Evolutionary conservation across 169 alveolate genomes (phyloP), one percentile per base, ranked within the genome.

Genomic region (Plasmodium chabaudi): DNA sequence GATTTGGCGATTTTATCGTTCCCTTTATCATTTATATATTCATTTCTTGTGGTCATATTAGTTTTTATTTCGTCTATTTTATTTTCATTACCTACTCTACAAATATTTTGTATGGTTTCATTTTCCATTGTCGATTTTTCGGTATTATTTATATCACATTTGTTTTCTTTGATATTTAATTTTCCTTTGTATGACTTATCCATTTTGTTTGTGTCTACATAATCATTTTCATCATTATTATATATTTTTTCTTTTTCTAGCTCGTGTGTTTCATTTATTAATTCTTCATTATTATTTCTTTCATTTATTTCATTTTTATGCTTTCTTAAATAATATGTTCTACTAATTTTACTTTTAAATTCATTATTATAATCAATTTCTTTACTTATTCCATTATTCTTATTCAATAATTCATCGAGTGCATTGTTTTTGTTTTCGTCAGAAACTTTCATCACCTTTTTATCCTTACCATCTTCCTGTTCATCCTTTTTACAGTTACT

Each of bases 1-100:
- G 89, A 79, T 25, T 53, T 59, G 1, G 82, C 46, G 68, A 79
- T 79, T 55, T 65, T 53, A 55, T 65, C 23, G 1, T 47, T 79
- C 49, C 21, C 72, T 59, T 67, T 56, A 61, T 74, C 88, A 46
- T 60, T 44, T 25, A 39, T 57, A 10, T 60, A 25, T 42, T 53
- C 88, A 17, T 46, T 74, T 21, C 1, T 56, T 9, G 9, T 51
- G 9, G 9, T 46, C 47, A 19, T 47, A n/a, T 74, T 61, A 42
- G 9, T 46, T 71, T 71, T 65, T 12, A 53, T 60, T 4, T 25
- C 59, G 5, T 72, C 49, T 15, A 34, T 57, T n/a, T 57, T 57
- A 5, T 57, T 23, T 23, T 57, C 19, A 57, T n/a, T 57, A 19
- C 6, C 27, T 57, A 57, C 25, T 57, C 10, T 23, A 13, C 59